Conservation (phyloP, 768 basidiomycete species). For the Gymnopilus junonius region DNA sequence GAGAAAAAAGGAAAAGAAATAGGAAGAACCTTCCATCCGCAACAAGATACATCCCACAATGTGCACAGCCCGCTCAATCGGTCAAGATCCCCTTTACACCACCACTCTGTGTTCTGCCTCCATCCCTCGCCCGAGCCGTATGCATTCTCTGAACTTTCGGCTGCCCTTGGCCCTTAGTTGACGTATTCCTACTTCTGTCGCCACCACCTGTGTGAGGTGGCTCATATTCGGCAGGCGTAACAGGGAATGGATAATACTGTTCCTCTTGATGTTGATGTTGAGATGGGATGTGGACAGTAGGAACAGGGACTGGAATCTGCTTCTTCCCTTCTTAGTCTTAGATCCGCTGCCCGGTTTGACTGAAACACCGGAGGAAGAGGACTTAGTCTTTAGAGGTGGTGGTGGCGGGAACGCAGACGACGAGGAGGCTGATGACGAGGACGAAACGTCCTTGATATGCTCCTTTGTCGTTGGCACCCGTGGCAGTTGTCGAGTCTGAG, state of each 20-base stretch:
- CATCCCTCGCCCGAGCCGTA: constrained; percentile 73
- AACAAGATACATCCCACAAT: no score
- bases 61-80: constrained; percentile 19
- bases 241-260: constrained; percentile 69
- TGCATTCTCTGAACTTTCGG: constrained; percentile 57
- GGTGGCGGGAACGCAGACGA: constrained; percentile 11
- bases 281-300: constrained; percentile 43
- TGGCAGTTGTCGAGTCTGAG: background rate
- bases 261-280: constrained; percentile 32
- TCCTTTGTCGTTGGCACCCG: background rate
- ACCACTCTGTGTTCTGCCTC: constrained; percentile 84
- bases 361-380: constrained; percentile 5
- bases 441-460: constrained; percentile 19
- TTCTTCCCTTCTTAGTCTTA: constrained; percentile 44
- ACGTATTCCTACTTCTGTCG: constrained; percentile 25
- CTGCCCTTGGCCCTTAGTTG: constrained; percentile 26
- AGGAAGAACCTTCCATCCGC: no score
- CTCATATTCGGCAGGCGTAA: constrained; percentile 43
- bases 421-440: constrained; percentile 10
- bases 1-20: background rate
- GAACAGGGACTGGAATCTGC: constrained; percentile 45
- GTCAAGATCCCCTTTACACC: constrained; percentile 79
- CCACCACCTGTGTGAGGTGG: constrained; percentile 7
- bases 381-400: constrained; percentile 1
- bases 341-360: constrained; percentile 20